These are phyloP conservation scores for Glarea lozoyensis DNA, from an alignment of 495 filamentous ascomycete genomes.

Conservation along the genomic window DNA sequence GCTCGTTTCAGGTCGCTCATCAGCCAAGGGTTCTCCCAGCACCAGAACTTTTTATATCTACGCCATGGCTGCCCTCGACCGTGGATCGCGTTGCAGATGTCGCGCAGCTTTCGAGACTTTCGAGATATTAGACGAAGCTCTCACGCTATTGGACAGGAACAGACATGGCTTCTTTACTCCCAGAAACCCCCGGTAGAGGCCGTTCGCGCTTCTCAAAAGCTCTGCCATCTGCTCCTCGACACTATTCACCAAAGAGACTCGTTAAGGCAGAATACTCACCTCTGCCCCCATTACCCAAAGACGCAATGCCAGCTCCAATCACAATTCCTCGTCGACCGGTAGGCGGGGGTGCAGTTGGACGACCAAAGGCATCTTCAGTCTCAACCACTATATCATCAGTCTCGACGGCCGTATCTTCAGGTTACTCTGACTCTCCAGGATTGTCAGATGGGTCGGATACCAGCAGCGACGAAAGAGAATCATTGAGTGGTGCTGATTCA, in stretches of 20 bases:
- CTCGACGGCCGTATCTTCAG: too few relatives aligned
- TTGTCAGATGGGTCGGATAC: slow-evolving; percentile 13
- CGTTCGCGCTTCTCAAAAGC: slow-evolving; percentile 19
- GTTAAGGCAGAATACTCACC: slow-evolving; percentile 4
- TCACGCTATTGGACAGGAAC: background rate
- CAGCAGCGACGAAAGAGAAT: slow-evolving; percentile 15
- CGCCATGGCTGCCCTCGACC: background rate
- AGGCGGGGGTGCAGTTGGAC: background rate
- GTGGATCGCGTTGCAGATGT: background rate
- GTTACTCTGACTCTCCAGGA: slow-evolving; percentile 16
- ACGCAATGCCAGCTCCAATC: slow-evolving; percentile 5
- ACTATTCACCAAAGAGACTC: slow-evolving; percentile 5
- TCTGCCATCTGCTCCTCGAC: slow-evolving; percentile 6
- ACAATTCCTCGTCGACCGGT: slow-evolving; percentile 18
- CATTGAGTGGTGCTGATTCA: slow-evolving; percentile 18
- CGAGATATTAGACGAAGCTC: background rate
- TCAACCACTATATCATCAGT: too few relatives aligned
- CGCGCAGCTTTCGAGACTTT: background rate
- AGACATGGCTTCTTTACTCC: slow-evolving; percentile 9
- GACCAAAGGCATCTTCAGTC: slow-evolving; percentile 5
- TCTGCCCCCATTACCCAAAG: slow-evolving; percentile 16
- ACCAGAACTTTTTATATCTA: slow-evolving; percentile 3
- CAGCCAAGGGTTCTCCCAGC: slow-evolving; percentile 1
- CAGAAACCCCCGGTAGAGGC: slow-evolving; percentile 13
- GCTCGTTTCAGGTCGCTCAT: slow-evolving; percentile 1